Evolutionary conservation across 139 green algal species (phyloP).

Genomic region (Diplosphaera chodatii): DNA sequence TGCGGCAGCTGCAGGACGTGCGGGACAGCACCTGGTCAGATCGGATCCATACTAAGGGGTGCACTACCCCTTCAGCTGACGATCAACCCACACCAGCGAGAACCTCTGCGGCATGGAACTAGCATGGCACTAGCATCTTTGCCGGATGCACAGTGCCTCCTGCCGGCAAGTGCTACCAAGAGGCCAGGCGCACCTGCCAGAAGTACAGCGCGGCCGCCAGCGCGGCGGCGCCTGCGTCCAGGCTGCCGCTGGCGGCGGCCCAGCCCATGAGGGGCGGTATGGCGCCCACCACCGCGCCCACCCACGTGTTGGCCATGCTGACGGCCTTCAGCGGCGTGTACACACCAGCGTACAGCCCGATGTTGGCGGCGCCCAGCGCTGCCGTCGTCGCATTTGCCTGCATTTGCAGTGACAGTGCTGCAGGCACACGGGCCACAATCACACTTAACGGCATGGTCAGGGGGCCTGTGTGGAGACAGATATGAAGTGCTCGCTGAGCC

Average conservation of each 20-base stretch:
- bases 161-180: too few species aligned
- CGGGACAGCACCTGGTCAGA: too few species aligned
- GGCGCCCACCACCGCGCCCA: conserved; percentile 93
- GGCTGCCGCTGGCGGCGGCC: conserved; percentile 62
- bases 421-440: too few species aligned
- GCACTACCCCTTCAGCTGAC: too few species aligned
- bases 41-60: too few species aligned
- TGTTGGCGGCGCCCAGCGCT: conserved; percentile 85
- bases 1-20: conserved; percentile 95
- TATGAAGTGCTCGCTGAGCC: too few species aligned
- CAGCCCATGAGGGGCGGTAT: conserved; percentile 98
- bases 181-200: conserved; percentile 63
- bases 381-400: conserved; percentile 84
- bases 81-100: too few species aligned
- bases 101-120: too few species aligned
- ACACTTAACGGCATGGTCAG: too few species aligned
- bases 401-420: background rate
- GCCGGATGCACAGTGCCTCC: too few species aligned
- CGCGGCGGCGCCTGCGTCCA: conserved; percentile 41
- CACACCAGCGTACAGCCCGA: conserved; percentile 86
- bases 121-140: too few species aligned
- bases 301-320: conserved; percentile 86
- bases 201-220: conserved; percentile 88
- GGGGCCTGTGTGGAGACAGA: too few species aligned
- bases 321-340: conserved; percentile 98